Base-by-base conservation (phyloP, 2,329 filamentous ascomycete species). In the Plenodomus biglobosus region DNA sequence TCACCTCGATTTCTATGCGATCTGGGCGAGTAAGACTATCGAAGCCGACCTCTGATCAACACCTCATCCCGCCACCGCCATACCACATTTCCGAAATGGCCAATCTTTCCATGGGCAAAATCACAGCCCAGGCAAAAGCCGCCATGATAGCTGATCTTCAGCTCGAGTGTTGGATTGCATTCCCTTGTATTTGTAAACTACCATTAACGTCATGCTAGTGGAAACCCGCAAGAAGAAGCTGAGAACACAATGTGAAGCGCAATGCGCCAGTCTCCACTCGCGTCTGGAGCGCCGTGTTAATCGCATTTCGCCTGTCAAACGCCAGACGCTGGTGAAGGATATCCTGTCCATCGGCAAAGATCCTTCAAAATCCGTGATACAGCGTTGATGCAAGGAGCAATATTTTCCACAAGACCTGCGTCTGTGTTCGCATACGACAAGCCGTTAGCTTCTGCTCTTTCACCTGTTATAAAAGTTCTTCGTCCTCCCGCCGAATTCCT, bases 261-360 rank as follows among this genome's bases (percentile, higher is more conserved):
- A 96, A 72, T 88, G 91, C 18, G 88, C 92, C 70, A 88, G 88
- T 54, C 80, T 97, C 32, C 84, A 88, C 52, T 86, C 90, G 51
- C 86, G 92, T 52, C 86, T 99, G 42, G 92, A 96, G 72, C 88
- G 95, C 75, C 88, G 94, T 74, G 82, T 97, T 70, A 96, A 96
- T 69, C 86, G 94, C 44, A 94, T 97, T 42, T 92, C 94, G 7
- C 82, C 84, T 61, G 81, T 85, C 13, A 75, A 96, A 55, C 85
- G 92, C 50, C 27, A 32, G 11, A 32, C 27, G 3, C 13, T 32
- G 13, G 27, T 32, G 27, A 32, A 15, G 27, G 27, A 32, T 15
- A 32, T 32, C 6, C 27, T 32, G 6, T 10, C 27, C 27, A 32
- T 3, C 8, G 11, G 6, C 6, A 32, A 32, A 10, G 15, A 6